These are phyloP conservation scores for Pseudonectria buxi DNA, from an alignment of 2,329 filamentous ascomycete species.

Conservation along the genomic window DNA sequence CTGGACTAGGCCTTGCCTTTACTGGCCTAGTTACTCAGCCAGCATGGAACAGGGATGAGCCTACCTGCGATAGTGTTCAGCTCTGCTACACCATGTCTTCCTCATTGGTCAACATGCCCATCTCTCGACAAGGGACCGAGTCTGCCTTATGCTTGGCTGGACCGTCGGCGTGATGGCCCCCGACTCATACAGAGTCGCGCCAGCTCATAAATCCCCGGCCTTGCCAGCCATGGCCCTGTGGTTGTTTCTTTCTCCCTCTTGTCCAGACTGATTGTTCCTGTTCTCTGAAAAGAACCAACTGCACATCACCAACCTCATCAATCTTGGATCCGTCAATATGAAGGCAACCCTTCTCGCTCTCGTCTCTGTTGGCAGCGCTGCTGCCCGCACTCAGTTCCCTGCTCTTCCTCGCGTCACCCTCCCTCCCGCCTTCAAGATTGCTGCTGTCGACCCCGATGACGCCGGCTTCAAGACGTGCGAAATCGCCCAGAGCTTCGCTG, in stretches of 20 bases:
- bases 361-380: slow-evolving; percentile 16
- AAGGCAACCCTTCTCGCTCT: slow-evolving; percentile 15
- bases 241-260: background rate
- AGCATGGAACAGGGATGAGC: no score
- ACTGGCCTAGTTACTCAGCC: no score
- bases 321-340: slow-evolving; percentile 13
- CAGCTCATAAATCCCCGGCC: no score
- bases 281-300: background rate
- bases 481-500: slow-evolving; percentile 13
- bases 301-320: background rate
- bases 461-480: slow-evolving; percentile 20
- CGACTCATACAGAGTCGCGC: no score
- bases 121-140: no score
- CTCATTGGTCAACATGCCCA: no score
- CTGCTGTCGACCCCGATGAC: slow-evolving; percentile 18
- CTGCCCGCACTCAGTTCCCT: slow-evolving; percentile 20
- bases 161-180: no score
- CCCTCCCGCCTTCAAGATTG: slow-evolving; percentile 15
- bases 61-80: no score
- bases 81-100: no score
- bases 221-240: background rate
- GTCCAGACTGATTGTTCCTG: no score
- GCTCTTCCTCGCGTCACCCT: slow-evolving; percentile 4
- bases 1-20: no score
- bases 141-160: no score